Conservation (phyloP, 2,329 filamentous ascomycete genomes). For the Xylariales sp. region DNA sequence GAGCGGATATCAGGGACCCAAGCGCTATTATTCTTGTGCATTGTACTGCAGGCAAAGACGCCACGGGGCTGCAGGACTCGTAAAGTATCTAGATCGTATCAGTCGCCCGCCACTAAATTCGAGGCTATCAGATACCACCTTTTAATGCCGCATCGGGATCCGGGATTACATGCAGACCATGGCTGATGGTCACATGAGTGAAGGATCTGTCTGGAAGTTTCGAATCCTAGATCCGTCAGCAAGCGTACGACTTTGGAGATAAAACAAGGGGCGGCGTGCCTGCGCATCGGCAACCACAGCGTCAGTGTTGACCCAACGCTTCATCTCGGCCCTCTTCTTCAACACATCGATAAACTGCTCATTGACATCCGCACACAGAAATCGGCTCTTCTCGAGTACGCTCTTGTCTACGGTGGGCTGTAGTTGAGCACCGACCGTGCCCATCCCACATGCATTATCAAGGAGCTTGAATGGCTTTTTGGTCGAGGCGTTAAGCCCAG, state of each 20-base stretch:
- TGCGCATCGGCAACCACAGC: slow-evolving; percentile 41
- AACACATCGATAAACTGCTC: slow-evolving; percentile 36
- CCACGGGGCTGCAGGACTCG: slow-evolving; percentile 35
- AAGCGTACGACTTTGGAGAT: background rate
- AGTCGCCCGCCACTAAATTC: background rate
- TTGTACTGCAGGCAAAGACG: slow-evolving; percentile 33
- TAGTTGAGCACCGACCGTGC: slow-evolving; percentile 42
- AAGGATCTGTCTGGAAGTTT: slow-evolving; percentile 33
- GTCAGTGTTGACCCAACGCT: slow-evolving; percentile 43
- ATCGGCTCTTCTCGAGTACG: slow-evolving; percentile 36
- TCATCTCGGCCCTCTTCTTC: slow-evolving; percentile 30
- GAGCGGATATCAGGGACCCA: slow-evolving; percentile 34
- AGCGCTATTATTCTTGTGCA: slow-evolving; percentile 24
- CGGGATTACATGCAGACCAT: slow-evolving; percentile 43
- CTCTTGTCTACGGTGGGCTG: slow-evolving; percentile 33
- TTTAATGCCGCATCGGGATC: slow-evolving; percentile 32
- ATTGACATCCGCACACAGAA: slow-evolving; percentile 47
- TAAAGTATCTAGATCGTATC: slow-evolving; percentile 28
- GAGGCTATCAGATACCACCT: too few relatives aligned
- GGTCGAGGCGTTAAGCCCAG: slow-evolving; percentile 21
- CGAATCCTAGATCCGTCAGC: slow-evolving; percentile 29
- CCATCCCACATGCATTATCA: slow-evolving; percentile 50
- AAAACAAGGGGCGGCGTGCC: slow-evolving; percentile 22
- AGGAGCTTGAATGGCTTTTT: slow-evolving; percentile 35
- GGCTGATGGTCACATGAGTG: slow-evolving; percentile 40